Evolutionary conservation across 495 filamentous ascomycete species (phyloP).

Genomic region (Parachaetomium inaequale): DNA sequence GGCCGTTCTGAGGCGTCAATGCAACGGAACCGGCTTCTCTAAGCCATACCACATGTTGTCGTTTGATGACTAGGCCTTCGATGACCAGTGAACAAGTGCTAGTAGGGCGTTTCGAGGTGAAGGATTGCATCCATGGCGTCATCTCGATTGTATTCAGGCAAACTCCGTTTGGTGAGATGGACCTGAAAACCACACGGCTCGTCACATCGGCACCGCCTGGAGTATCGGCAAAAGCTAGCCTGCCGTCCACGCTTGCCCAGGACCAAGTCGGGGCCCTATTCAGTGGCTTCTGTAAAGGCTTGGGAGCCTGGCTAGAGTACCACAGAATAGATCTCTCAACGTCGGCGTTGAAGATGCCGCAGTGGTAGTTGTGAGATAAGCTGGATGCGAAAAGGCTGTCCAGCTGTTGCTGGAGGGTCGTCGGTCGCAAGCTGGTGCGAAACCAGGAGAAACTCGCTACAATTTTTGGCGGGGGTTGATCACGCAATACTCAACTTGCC

Average conservation of each 20-base stretch:
- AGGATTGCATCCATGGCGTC: no score
- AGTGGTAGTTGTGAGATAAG: not conserved
- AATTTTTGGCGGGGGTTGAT: not conserved
- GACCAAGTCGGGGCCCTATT: not conserved
- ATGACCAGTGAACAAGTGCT: no score
- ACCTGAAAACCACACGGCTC: not conserved
- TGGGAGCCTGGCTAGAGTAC: not conserved
- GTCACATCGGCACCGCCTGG: not conserved
- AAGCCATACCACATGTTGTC: no score
- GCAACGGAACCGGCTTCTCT: no score
- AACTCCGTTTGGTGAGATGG: not conserved
- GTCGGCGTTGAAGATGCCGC: not conserved
- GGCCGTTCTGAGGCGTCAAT: no score
- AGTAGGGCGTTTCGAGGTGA: no score
- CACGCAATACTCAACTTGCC: not conserved
- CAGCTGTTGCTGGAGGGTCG: not conserved
- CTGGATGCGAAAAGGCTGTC: not conserved
- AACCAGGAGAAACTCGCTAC: not conserved
- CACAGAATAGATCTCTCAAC: not conserved
- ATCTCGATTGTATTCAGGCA: no score
- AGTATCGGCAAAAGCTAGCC: not conserved
- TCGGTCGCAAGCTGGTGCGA: not conserved
- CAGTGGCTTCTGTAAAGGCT: not conserved
- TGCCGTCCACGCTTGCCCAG: not conserved
- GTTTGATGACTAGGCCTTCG: no score